These are phyloP conservation scores for Candida dubliniensis DNA, from an alignment of 1,139 yeast species.

Conservation along the genomic window DNA sequence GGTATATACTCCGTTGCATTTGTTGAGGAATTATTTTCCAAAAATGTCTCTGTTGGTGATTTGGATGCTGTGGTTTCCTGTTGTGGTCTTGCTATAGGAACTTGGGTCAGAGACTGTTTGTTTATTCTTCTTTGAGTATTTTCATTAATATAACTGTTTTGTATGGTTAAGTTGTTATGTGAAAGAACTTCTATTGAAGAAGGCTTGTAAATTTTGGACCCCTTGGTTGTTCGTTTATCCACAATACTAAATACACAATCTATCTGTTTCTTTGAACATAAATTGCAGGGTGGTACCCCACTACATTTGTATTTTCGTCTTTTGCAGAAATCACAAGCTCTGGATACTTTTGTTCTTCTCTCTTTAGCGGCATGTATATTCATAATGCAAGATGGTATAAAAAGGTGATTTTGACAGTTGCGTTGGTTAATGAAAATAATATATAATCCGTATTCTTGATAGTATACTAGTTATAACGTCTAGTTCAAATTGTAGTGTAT, in stretches of 20 bases:
- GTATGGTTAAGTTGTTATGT: not conserved
- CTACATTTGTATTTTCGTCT: constrained; percentile 36
- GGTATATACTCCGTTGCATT: constrained; percentile 9
- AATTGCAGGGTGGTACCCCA: constrained; percentile 29
- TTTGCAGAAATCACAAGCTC: constrained; percentile 43
- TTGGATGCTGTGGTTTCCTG: no score
- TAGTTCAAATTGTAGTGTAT: no score
- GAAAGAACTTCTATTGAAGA: not conserved
- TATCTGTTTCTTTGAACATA: constrained; percentile 25
- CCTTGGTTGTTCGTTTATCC: constrained; percentile 19
- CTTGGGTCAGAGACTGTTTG: no score
- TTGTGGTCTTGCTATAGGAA: no score
- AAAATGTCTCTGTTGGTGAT: not conserved
- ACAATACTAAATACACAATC: constrained; percentile 27
- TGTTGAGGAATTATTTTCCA: constrained; percentile 1
- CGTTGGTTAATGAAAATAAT: not conserved
- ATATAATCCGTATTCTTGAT: no score
- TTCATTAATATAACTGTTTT: not conserved
- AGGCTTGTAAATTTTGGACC: constrained; percentile 14
- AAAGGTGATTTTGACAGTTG: not conserved
- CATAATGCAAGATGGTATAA: not conserved
- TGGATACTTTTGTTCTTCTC: constrained; percentile 32
- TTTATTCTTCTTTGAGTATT: no score
- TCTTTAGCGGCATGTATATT: constrained; percentile 7
- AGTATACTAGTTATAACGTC: no score